phyloP scores from a whole-genome alignment of 495 filamentous ascomycete species.

The Aspergillus nanangensis region DNA sequence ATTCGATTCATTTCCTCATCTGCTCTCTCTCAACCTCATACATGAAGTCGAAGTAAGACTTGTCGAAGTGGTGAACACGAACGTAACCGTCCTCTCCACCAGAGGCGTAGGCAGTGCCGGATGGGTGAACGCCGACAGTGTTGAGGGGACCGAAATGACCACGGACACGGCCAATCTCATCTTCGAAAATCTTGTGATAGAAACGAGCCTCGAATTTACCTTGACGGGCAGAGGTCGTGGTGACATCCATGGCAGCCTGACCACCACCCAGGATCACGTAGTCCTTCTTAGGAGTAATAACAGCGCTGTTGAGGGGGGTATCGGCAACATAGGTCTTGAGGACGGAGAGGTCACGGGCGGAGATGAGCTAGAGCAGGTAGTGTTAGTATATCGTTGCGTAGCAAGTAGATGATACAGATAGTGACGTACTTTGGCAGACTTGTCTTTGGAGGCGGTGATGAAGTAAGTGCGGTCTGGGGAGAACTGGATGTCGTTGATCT shows the following conservation, averaged over 20 bases:
- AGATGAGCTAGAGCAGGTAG: constrained; percentile 56
- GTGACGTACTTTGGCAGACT: constrained; percentile 75
- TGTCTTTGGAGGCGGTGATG: constrained; percentile 96
- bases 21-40: constrained; percentile 91
- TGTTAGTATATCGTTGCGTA: constrained; percentile 9
- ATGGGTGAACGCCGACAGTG: constrained; percentile 82
- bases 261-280: constrained; percentile 96
- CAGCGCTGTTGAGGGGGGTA: constrained; percentile 94
- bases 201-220: constrained; percentile 99
- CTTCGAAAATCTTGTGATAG: constrained; percentile 98
- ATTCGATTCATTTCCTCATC: constrained; percentile 34
- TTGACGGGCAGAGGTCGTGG: constrained; percentile 87
- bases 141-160: constrained; percentile 96
- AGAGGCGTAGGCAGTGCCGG: constrained; percentile 84
- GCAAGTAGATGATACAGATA: neutral
- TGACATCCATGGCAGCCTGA: constrained; percentile 98
- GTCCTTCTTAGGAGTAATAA: constrained; percentile 90
- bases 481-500: constrained; percentile 94
- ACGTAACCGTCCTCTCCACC: constrained; percentile 99
- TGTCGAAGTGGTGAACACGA: constrained; percentile 96
- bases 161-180: constrained; percentile 93
- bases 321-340: constrained; percentile 90
- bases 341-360: constrained; percentile 76
- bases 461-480: constrained; percentile 91
- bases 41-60: constrained; percentile 95